Percentiles rank a stretch among this genome's conserved stretches.
Conservation (phyloP, 2,329 filamentous ascomycete species). For the Monilinia vaccinii-corymbosi region DNA sequence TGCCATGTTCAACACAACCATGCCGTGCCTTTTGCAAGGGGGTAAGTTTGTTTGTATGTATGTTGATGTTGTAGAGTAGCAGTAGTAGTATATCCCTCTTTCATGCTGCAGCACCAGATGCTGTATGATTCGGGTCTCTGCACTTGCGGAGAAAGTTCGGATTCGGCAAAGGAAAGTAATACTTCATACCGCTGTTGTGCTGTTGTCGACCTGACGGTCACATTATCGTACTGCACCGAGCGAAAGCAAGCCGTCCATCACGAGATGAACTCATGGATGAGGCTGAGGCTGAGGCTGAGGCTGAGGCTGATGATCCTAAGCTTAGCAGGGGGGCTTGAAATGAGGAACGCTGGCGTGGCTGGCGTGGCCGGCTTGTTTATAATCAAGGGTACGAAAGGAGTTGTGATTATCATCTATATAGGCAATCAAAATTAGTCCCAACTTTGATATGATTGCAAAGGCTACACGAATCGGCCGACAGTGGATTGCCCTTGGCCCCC, state of each 20-base stretch:
- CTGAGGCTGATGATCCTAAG: too few relatives aligned
- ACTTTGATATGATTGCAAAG: too few relatives aligned
- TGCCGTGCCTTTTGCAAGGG: not conserved
- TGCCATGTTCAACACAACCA: not conserved
- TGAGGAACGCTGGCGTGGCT: not conserved
- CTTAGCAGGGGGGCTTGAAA: not conserved
- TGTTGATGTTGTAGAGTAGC: too few relatives aligned
- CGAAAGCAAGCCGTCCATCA: not conserved
- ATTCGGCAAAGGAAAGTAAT: constrained; percentile 4
- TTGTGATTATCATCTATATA: too few relatives aligned
- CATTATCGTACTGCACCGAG: not conserved
- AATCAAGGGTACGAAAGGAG: not conserved
- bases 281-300: not conserved
- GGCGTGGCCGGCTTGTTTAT: too few relatives aligned
- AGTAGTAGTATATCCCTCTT: not conserved
- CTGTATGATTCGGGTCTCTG: constrained; percentile 6
- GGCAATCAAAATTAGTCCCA: too few relatives aligned
- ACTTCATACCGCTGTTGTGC: not conserved
- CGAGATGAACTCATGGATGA: constrained; percentile 6
- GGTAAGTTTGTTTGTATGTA: constrained; percentile 3
- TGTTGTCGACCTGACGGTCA: constrained; percentile 4
- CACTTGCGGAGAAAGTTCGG: not conserved
- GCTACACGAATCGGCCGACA: not conserved
- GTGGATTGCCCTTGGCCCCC: not conserved
- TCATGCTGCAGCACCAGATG: too few relatives aligned